These are phyloP conservation scores for Eremothecium coryli DNA, from an alignment of 1,139 yeast species.

Conservation along the genomic window DNA sequence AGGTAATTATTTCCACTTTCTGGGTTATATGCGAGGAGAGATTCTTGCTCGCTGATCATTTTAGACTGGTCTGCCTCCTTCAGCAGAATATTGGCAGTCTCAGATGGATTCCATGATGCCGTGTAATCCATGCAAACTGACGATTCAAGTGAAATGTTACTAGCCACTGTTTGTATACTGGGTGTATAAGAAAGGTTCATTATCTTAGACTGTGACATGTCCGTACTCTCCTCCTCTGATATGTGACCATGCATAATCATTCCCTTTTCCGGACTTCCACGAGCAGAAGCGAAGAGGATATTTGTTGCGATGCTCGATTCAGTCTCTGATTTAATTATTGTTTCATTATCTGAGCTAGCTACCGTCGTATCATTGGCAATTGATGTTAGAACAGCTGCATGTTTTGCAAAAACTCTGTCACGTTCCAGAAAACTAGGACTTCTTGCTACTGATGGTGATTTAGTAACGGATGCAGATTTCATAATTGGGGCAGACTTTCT, in stretches of 20 bases:
- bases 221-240: conserved; percentile 10
- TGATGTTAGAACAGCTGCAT: conserved; percentile 18
- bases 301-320: conserved; percentile 10
- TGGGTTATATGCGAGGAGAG: conserved; percentile 3
- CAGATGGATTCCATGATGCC: background rate
- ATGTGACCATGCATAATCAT: conserved; percentile 13
- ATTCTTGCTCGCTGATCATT: conserved; percentile 1
- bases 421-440: conserved; percentile 19
- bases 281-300: conserved; percentile 9
- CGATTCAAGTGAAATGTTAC: conserved; percentile 7
- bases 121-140: background rate
- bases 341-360: background rate
- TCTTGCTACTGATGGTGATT: conserved; percentile 9
- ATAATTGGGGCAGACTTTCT: conserved; percentile 1
- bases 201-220: background rate
- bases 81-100: background rate
- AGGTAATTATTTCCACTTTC: conserved; percentile 20
- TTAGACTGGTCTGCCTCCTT: background rate
- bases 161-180: conserved; percentile 10
- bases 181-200: conserved; percentile 9
- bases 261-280: conserved; percentile 9
- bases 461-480: conserved; percentile 12
- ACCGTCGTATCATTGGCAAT: conserved; percentile 12
- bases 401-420: conserved; percentile 20
- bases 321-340: conserved; percentile 4